Evolutionary conservation across 2,329 filamentous ascomycete genomes (phyloP), one percentile per base, ranked within the genome.

Genomic region (Pseudocercospora pini-densiflorae): DNA sequence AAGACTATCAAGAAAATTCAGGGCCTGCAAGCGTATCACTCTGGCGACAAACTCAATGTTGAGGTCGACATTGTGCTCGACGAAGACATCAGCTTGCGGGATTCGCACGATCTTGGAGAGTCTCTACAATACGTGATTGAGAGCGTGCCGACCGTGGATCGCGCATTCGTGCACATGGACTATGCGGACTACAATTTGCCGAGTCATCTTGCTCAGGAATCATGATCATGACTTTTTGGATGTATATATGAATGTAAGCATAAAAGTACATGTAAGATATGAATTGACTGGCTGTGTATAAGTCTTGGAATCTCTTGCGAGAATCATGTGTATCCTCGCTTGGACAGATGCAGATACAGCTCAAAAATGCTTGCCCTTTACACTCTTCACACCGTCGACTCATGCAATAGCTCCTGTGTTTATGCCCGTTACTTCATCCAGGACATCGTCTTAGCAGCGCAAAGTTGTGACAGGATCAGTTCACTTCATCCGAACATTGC

Each of bases 1-100:
- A 92, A 91, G 71, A 91, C 91, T 12, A 96, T 97, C 75, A 89
- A 88, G 75, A 90, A 92, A 76, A 95, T 96, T 67, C 92, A 95
- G 77, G 92, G 92, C 33, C 81, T 95, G 63, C 90, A 93, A 71
- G 92, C 92, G 1, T 96, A 95, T 77, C 92, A 96, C 74, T 89
- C 90, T 0, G 92, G 92, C 27, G 92, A 95, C 77, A 94, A 93
- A 82, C 84, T 95, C 65, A 93, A 92, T 70, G 91, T 94, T 27
- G 88, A 90, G 74, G 92, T 94, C 10, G 92, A 96, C 77, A 91
- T 95, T 70, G 91, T 96, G 36, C 85, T 96, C 49, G 92, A 93
- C 68, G 89, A 92, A 72, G 86, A 87, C 70, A 92, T 90, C 65
- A 89, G 87, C 29, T 81, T 96, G 70, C 88, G 91, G 73, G 92